Conservation (phyloP, 2,329 filamentous ascomycete species). For the Epicoccum nigrum region DNA sequence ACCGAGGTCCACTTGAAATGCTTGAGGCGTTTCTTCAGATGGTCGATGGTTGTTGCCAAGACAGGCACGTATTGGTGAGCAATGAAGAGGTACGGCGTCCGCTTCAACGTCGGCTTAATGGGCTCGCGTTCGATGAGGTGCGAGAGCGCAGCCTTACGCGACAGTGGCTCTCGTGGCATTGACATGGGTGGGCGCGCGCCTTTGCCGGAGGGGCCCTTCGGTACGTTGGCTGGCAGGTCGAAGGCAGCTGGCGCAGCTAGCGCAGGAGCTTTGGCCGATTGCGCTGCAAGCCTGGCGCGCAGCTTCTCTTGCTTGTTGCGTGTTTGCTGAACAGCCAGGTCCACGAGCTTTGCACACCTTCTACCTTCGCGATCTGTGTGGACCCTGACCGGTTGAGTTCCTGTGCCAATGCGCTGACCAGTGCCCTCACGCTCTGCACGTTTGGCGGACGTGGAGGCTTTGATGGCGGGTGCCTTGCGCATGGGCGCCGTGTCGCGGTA, state of each 20-base stretch:
- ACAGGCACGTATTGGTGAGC: slow-evolving; percentile 86
- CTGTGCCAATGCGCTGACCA: slow-evolving; percentile 78
- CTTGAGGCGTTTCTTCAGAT: slow-evolving; percentile 89
- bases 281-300: slow-evolving; percentile 41
- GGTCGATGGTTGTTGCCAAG: slow-evolving; percentile 80
- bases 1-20: slow-evolving; percentile 82
- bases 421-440: slow-evolving; percentile 78
- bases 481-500: slow-evolving; percentile 73
- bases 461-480: slow-evolving; percentile 60
- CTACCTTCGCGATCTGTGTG: slow-evolving; percentile 88
- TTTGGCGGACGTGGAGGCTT: slow-evolving; percentile 80
- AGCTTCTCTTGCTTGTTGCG: slow-evolving; percentile 64
- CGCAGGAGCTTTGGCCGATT: slow-evolving; percentile 27
- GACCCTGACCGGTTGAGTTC: slow-evolving; percentile 69
- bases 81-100: slow-evolving; percentile 89
- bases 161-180: slow-evolving; percentile 48
- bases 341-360: slow-evolving; percentile 78
- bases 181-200: slow-evolving; percentile 45
- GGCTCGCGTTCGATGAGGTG: slow-evolving; percentile 67
- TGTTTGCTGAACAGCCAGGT: slow-evolving; percentile 73
- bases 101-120: slow-evolving; percentile 72
- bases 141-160: slow-evolving; percentile 53
- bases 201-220: slow-evolving; percentile 77
- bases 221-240: slow-evolving; percentile 80
- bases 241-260: slow-evolving; percentile 32